These are phyloP conservation scores for Santalum album DNA, from an alignment of 164 flowering plant genomes.

Conservation along the genomic window DNA sequence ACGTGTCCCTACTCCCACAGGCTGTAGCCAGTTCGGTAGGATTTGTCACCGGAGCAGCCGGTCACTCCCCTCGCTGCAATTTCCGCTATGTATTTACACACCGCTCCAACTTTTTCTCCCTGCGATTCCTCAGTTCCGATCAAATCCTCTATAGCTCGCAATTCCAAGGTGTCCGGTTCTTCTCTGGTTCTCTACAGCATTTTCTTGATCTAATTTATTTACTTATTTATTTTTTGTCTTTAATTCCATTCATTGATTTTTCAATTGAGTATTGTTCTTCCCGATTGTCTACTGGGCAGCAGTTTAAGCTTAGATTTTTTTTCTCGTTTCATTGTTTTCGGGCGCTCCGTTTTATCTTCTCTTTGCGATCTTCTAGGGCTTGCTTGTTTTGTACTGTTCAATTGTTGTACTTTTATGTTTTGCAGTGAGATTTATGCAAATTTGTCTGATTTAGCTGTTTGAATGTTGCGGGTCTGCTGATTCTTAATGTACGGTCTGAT, in stretches of 20 bases:
- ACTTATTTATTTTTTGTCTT: background rate
- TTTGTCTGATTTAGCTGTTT: background rate
- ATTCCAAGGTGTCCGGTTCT: background rate
- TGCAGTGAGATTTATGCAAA: background rate
- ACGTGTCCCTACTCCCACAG: background rate
- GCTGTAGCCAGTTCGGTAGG: background rate
- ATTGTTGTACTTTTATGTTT: background rate
- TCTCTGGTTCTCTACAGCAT: background rate
- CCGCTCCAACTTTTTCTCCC: background rate
- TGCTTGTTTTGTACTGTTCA: background rate
- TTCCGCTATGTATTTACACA: background rate
- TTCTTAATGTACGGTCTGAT: slow-evolving; percentile 2
- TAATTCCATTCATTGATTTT: background rate
- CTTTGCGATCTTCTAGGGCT: background rate
- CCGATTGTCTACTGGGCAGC: background rate
- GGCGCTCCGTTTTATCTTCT: background rate
- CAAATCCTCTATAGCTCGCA: background rate
- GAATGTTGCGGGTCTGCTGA: background rate
- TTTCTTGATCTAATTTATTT: background rate
- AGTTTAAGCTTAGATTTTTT: background rate
- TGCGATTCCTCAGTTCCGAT: background rate
- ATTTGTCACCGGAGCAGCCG: background rate
- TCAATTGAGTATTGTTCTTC: background rate
- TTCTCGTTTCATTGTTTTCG: background rate
- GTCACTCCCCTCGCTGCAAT: background rate